Evolutionary conservation across 805 yeast species (phyloP), one percentile per base, ranked within the genome.

Genomic region (Candida corydali): DNA sequence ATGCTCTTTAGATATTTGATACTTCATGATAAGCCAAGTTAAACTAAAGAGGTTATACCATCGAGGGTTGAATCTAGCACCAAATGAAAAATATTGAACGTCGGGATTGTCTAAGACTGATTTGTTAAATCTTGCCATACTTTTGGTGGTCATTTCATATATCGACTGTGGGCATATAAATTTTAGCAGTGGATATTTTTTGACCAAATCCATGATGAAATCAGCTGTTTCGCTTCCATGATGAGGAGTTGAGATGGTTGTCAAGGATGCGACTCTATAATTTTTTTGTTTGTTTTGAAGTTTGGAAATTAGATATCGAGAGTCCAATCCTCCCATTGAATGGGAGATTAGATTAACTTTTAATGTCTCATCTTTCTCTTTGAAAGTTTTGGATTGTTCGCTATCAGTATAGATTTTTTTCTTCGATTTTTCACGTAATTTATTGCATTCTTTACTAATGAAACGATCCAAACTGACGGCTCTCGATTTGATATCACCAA

Each of bases 261-360:
- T 87, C 19, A 88, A 62, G 28, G 93, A 82, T 1, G 70, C 76
- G 7, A 89, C 82, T 46, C 76, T 63, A 47, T 76, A 81, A 29
- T 69, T 59, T 24, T 62, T 53, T 17, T 69, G 61, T 4, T 26
- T 26, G 23, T 41, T 47, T 32, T 51, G 52, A 3, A 83, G 53
- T 33, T 73, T 64, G 0, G 85, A 70, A 2, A 87, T 83, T 45
- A 89, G 57, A 52, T 79, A 86, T 35, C 97, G 63, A 23, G 88
- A 76, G 52, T 89, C 96, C 20, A 88, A 61, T 0, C 97, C 97
- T 4, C 97, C 97, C 96, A 88, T 87, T 0, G 96, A 86, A 54
- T 88, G 97, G 5, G 93, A 93, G 17, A 88, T 69, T 29, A 88
- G 55, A 51, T 89, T 89, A 11, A 88, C 69, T 41, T 77, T 78